Base-by-base conservation (phyloP, 108 stramenopile genomes). In the Licmophora abbreviata region DNA sequence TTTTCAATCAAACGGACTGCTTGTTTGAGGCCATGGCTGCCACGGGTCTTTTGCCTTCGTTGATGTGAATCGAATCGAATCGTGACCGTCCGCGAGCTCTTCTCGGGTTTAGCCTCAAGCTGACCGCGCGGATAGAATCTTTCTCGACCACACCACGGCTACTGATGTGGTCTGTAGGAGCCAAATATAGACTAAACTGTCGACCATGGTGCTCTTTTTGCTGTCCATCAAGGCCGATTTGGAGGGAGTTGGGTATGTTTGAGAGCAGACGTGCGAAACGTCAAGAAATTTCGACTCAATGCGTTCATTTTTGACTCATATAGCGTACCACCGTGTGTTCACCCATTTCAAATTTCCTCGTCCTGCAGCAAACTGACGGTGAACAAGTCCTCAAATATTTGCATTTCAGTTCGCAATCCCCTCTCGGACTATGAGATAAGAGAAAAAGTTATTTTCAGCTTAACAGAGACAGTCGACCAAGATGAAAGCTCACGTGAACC, bases 201-300 rank as follows among this genome's bases (percentile, higher is more conserved):
- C n/a, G n/a, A n/a, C n/a, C 15, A 88, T 88, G 82, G 83, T 84
- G 5, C 66, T 86, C 8, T 91, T 73, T 58, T 33, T 91, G 34
- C 66, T 91, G 22, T 82, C 74, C 48, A 74, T 91, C 46, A 86
- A 86, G 54, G 82, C 76, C 17, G 85, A 91, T n/a, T 69, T 78
- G 14, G 88, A 91, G 40, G 83, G 83, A 31, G 55, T 86, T 20
- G 55, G 64, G 41, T 57, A 51, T 29, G 55, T 25, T 12, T 5
- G 17, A 14, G 37, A 26, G 2, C 23, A 24, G 26, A 3, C 2
- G 3, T 4, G 2, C 14, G 3, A 26, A 1, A 40, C 4, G 20
- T 40, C 38, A 18, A n/a, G 10, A 35, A 12, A 40, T 5, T 40
- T 40, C 38, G 20, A 40, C 34, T 11, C 12, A 35, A 11, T 12